phyloP scores from a whole-genome alignment of 352 stramenopile species.

The Pythium chondricola region DNA sequence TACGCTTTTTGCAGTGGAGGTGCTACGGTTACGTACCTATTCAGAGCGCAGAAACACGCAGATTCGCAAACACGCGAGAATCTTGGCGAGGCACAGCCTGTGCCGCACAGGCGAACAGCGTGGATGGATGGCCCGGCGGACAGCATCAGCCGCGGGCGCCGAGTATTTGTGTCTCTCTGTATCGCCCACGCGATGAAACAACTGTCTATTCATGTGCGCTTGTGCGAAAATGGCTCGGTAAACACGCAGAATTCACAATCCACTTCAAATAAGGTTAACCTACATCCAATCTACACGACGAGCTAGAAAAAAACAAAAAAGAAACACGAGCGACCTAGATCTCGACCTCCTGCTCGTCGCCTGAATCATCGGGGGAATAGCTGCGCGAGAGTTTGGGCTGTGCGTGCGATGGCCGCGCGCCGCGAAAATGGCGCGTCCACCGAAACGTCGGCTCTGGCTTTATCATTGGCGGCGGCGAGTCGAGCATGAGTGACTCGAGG shows the following conservation, averaged over 20 bases:
- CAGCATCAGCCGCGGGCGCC: neutral
- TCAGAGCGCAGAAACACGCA: neutral
- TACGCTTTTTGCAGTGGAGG: neutral
- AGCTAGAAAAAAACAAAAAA: too few species aligned
- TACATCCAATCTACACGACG: too few species aligned
- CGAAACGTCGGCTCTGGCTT: neutral
- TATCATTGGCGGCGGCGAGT: constrained; percentile 7
- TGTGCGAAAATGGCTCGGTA: neutral
- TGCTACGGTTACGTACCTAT: neutral
- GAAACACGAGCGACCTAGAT: constrained; percentile 9
- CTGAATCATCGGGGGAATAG: constrained; percentile 19
- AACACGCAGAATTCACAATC: neutral
- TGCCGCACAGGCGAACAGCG: neutral
- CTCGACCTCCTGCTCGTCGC: constrained; percentile 29
- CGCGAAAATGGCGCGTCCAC: constrained; percentile 1
- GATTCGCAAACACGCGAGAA: neutral
- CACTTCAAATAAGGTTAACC: too few species aligned
- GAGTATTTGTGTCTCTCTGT: neutral
- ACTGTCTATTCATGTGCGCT: neutral
- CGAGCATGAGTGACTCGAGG: constrained; percentile 23
- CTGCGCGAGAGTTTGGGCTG: neutral
- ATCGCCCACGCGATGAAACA: neutral
- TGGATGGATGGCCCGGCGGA: neutral
- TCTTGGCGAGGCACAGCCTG: neutral
- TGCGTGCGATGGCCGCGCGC: neutral